Conservation (phyloP, 441 rosid genomes). For the Dalechampia spathulata region DNA sequence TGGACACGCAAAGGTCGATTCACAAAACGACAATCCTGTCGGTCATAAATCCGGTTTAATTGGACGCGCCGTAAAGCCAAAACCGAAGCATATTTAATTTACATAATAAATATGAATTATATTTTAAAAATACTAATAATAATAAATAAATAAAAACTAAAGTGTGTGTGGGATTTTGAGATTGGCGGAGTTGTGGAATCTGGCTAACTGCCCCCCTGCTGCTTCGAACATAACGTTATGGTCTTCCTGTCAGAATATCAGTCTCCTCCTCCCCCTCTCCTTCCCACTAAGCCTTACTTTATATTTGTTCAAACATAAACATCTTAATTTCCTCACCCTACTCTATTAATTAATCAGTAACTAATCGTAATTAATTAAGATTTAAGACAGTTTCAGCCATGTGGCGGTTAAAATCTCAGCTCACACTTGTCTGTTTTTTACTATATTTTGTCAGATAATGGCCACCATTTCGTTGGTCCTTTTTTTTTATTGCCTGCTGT, state of each 20-base stretch:
- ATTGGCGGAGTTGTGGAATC: conserved; percentile 1
- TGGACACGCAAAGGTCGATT: too few relatives aligned
- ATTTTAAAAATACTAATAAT: neutral
- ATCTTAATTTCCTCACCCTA: neutral
- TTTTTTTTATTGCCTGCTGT: neutral
- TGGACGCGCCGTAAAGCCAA: conserved; percentile 1
- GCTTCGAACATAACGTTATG: conserved; percentile 2
- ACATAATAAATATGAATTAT: too few relatives aligned
- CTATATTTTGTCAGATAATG: neutral
- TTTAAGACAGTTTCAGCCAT: neutral
- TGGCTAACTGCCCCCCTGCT: neutral
- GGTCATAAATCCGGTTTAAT: too few relatives aligned
- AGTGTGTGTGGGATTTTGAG: neutral
- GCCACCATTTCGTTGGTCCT: neutral
- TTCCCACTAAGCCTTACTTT: neutral
- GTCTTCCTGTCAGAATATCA: neutral
- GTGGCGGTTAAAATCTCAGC: neutral
- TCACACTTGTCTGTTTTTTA: neutral
- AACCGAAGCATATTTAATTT: conserved; percentile 1
- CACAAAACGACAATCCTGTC: neutral
- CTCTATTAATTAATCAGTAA: too few relatives aligned
- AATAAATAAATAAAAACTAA: neutral
- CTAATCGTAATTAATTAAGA: too few relatives aligned
- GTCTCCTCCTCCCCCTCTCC: neutral
- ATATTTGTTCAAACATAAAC: neutral